Evolutionary conservation across 495 filamentous ascomycete genomes (phyloP).

Genomic region (Talaromyces stipitatus): DNA sequence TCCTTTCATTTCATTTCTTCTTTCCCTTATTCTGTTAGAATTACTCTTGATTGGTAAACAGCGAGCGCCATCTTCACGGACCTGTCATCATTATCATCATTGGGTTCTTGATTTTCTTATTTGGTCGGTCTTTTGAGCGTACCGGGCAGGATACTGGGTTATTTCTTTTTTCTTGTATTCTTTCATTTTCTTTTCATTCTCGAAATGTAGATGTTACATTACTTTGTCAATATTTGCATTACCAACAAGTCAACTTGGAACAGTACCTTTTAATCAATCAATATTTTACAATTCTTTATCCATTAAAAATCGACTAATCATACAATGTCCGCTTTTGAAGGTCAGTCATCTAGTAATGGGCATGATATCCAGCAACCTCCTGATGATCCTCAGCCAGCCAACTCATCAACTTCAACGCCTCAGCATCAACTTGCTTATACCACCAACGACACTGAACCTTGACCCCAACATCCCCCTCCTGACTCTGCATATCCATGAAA

Average conservation of each 20-base stretch:
- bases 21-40: neutral
- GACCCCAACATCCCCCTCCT: conserved; percentile 5
- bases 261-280: neutral
- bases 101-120: neutral
- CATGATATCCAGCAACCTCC: neutral
- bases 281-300: neutral
- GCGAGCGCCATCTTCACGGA: neutral
- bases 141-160: conserved; percentile 6
- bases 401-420: conserved; percentile 28
- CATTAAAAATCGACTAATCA: neutral
- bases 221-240: neutral
- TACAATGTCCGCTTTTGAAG: neutral
- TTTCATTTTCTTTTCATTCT: conserved; percentile 9
- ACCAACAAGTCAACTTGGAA: neutral
- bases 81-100: conserved; percentile 3
- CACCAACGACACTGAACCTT: conserved; percentile 34
- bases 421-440: conserved; percentile 36
- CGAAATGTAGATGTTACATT: conserved; percentile 6
- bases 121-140: neutral
- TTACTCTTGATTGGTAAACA: neutral
- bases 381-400: conserved; percentile 9
- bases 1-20: neutral
- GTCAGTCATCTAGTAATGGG: neutral
- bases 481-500: neutral
- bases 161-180: conserved; percentile 4